Base-by-base conservation (phyloP, 2,329 filamentous ascomycete genomes). In the Tricladium varicosporioides region DNA sequence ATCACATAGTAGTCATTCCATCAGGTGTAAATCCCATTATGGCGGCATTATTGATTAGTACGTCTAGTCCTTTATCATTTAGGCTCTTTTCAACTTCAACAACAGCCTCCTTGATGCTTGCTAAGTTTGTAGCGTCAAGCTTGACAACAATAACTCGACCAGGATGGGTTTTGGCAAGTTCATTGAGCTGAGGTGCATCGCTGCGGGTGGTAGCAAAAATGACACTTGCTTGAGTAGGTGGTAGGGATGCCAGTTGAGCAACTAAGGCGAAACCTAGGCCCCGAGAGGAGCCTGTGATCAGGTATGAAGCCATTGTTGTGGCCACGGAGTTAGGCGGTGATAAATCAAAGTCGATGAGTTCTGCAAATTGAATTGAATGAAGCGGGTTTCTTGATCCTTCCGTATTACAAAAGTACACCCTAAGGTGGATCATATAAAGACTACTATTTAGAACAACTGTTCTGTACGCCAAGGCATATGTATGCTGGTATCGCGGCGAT, bases 21-120 rank as follows among this genome's bases (percentile, higher is more conserved):
- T 43, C 52, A 5, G 49, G 46, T n/a, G 53, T 54, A 27, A 16
- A 58, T 11, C 10, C 27, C 54, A 44, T 36, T 1, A 57, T 54
- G 0, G 75, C 76, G 0, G 74, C 76, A 64, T 78, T 78, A 63
- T 78, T 78, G 55, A 78, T 70, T 27, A 80, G 57, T 7, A 78
- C 73, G 60, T 80, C 78, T 0, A 80, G 67, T 0, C 75, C 76
- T 10, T 70, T 71, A 3, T 69, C 75, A 14, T 63, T 60, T 1
- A 78, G 61, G 2, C 63, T 62, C 4, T 52, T 46, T 27, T 75
- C 71, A 3, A 77, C 71, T 13, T 64, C 56, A 0, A 54, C 53
- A 0, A 62, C 73, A 0, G 74, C 76, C 13, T 68, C 56, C 43
- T 72, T 61, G 5, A 77, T 67, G 42, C 70, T 73, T 0, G 53